Evolutionary conservation across 176 grass and related monocot species (phyloP).

Genomic region (Triticum monococcum): DNA sequence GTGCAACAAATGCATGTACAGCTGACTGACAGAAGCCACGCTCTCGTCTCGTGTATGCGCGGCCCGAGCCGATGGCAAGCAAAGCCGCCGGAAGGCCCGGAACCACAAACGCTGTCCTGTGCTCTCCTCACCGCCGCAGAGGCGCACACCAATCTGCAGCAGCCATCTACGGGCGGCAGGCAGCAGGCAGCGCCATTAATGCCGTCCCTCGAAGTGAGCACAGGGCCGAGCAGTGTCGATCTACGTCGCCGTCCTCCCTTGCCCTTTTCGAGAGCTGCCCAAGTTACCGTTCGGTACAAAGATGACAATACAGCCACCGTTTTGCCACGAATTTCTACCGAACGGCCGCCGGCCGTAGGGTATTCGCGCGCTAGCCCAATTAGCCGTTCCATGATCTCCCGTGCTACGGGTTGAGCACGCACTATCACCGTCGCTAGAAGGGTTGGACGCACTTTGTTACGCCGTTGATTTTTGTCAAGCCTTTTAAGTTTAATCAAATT

Average conservation of each 20-base stretch:
- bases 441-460: no score
- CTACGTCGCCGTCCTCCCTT: not conserved
- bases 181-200: not conserved
- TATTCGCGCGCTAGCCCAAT: no score
- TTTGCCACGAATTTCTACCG: not conserved
- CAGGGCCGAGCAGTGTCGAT: not conserved
- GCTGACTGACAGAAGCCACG: not conserved
- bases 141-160: not conserved
- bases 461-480: no score
- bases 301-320: not conserved
- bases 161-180: not conserved
- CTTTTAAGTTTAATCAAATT: no score
- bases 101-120: not conserved
- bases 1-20: not conserved
- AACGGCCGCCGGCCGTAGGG: not conserved
- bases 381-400: no score
- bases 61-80: not conserved
- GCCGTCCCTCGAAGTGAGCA: conserved; percentile 6
- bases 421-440: no score
- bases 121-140: not conserved
- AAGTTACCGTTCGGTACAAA: not conserved
- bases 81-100: not conserved
- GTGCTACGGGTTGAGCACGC: no score
- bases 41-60: not conserved
- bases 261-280: not conserved